Evolutionary conservation across 2,329 filamentous ascomycete genomes (phyloP).

Genomic region (Eurotiales sp.): DNA sequence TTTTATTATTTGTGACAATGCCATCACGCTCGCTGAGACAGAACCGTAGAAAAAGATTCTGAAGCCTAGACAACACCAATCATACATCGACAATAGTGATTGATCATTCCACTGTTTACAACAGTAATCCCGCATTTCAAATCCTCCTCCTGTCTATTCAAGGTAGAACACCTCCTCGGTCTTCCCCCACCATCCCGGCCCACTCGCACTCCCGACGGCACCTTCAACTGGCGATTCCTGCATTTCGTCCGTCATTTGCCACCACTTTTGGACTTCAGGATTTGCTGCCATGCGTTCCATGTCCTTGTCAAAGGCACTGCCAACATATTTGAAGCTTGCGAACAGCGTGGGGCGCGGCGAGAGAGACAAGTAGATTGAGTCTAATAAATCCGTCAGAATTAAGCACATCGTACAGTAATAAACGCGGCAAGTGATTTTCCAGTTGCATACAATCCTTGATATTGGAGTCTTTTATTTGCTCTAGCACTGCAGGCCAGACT

Average conservation of each 20-base stretch:
- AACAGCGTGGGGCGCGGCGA: constrained; percentile 68
- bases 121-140: too few relatives aligned
- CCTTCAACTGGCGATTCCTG: constrained; percentile 40
- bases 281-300: constrained; percentile 74
- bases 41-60: too few relatives aligned
- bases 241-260: constrained; percentile 73
- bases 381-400: too few relatives aligned
- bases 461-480: constrained; percentile 71
- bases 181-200: constrained; percentile 35
- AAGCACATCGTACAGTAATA: too few relatives aligned
- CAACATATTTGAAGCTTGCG: constrained; percentile 74
- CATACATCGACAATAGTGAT: too few relatives aligned
- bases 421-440: too few relatives aligned
- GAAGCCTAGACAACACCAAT: too few relatives aligned
- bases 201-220: constrained; percentile 29
- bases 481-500: constrained; percentile 73
- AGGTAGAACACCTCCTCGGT: constrained; percentile 36
- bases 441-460: constrained; percentile 66
- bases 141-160: too few relatives aligned
- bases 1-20: background rate
- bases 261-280: constrained; percentile 72
- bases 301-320: constrained; percentile 66
- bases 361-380: constrained; percentile 60
- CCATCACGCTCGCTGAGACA: background rate
- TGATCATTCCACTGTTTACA: too few relatives aligned